Evolutionary conservation across 495 filamentous ascomycete genomes (phyloP), one percentile per base, ranked within the genome.

Genomic region (Diplogelasinospora grovesii): DNA sequence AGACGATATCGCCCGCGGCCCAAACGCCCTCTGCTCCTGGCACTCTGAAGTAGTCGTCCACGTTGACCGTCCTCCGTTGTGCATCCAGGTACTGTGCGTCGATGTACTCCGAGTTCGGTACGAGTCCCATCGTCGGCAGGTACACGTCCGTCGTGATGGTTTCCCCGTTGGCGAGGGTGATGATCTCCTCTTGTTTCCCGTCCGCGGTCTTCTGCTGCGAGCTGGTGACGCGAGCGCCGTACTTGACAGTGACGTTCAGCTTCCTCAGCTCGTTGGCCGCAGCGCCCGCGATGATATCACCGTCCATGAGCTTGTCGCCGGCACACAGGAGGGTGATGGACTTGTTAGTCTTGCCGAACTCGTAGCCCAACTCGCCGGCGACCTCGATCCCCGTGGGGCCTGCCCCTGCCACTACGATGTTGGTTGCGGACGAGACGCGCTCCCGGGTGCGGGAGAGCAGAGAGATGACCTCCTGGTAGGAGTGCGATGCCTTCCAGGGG

Each of bases 101-200:
- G 14, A 85, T 51, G 59, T 74, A 85, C 13, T 64, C 64, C 31
- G 71, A 75, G 64, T 85, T 85, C 29, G 81, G 76, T 0, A 67
- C 29, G 8, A 71, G 63, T 15, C 81, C 81, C 37, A 68, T 75
- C 2, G 78, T 78, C 3, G 82, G 71, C 36, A 85, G 71, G 60
- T 81, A 82, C 13, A 82, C 37, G 50, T 83, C 79, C 0, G 74
- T 72, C 1, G 43, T 35, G 37, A 71, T 36, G 24, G 49, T 64
- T 37, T 70, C 60, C 50, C 66, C 65, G 47, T 32, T 48, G 28
- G 56, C 32, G 13, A 71, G 57, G 15, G 45, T 38, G 18, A 71
- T 45, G n/a, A n/a, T n/a, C n/a, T n/a, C n/a, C 43, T 66, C 60
- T 14, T 50, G 64, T 41, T 65, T 64, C 48, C 53, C 61, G 33